Evolutionary conservation across 768 basidiomycete species (phyloP).

Genomic region (Solioccasus polychromus): DNA sequence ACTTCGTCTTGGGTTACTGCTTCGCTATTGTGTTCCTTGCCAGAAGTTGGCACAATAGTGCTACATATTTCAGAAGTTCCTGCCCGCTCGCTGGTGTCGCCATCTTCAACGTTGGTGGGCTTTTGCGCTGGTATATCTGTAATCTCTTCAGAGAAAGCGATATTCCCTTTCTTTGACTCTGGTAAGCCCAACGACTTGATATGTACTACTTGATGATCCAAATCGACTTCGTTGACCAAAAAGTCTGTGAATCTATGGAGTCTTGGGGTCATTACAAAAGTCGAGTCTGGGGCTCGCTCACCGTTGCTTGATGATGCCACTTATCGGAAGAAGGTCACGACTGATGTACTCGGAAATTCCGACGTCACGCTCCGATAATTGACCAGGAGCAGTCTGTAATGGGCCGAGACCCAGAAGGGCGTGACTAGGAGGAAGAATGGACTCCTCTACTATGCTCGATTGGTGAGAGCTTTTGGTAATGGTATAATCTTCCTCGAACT

Average conservation of each 20-base stretch:
- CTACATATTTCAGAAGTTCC: slow-evolving; percentile 4
- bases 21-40: not conserved
- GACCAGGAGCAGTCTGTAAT: slow-evolving; percentile 49
- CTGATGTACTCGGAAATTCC: slow-evolving; percentile 89
- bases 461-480: slow-evolving; percentile 2
- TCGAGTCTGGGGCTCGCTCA: slow-evolving; percentile 31
- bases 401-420: slow-evolving; percentile 57
- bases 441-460: slow-evolving; percentile 8
- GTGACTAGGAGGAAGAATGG: slow-evolving; percentile 72
- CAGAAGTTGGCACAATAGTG: not conserved
- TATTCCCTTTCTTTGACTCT: slow-evolving; percentile 43
- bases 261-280: not conserved
- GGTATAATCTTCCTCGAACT: slow-evolving; percentile 10
- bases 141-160: slow-evolving; percentile 27
- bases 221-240: slow-evolving; percentile 87
- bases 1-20: slow-evolving; percentile 27
- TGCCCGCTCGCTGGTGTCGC: not conserved
- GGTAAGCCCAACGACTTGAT: slow-evolving; percentile 78
- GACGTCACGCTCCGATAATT: slow-evolving; percentile 73
- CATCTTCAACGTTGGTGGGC: slow-evolving; percentile 12
- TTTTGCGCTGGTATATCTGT: slow-evolving; percentile 10
- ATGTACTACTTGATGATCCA: slow-evolving; percentile 75
- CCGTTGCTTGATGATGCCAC: slow-evolving; percentile 98
- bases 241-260: slow-evolving; percentile 89
- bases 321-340: slow-evolving; percentile 64